These are phyloP conservation scores for Erythrobasidium yunnanense DNA, from an alignment of 768 basidiomycete genomes.

Conservation along the genomic window DNA sequence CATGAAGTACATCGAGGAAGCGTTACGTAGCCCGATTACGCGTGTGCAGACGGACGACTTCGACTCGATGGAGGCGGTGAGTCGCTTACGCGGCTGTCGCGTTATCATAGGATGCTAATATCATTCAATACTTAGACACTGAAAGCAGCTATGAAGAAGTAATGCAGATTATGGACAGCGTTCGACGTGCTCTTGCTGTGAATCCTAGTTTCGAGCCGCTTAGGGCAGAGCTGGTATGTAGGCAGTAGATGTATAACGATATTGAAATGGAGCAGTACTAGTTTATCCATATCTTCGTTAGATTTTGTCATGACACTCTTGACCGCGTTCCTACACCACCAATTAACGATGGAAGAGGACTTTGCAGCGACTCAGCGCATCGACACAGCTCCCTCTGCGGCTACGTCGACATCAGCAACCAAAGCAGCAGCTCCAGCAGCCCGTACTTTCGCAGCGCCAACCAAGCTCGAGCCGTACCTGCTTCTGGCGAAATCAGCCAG, in stretches of 20 bases:
- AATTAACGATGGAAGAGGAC: slow-evolving; percentile 21
- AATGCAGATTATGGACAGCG: too few species aligned
- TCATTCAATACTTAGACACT: slow-evolving; percentile 19
- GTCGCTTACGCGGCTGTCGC: neutral
- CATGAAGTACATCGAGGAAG: slow-evolving; percentile 78
- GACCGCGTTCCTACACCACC: neutral
- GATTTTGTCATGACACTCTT: neutral
- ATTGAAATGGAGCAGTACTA: too few species aligned
- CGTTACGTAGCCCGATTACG: slow-evolving; percentile 64
- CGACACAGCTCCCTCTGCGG: neutral
- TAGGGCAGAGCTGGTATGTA: too few species aligned
- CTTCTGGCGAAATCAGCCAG: slow-evolving; percentile 85
- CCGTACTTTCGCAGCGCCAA: slow-evolving; percentile 27
- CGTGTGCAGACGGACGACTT: slow-evolving; percentile 79
- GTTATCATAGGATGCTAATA: neutral
- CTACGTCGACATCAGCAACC: neutral
- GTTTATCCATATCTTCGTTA: too few species aligned
- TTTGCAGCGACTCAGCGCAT: slow-evolving; percentile 22
- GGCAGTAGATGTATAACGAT: too few species aligned
- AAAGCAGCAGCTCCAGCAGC: neutral
- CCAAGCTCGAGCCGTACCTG: slow-evolving; percentile 55
- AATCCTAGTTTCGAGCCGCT: too few species aligned
- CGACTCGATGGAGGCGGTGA: slow-evolving; percentile 61
- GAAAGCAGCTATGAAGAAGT: slow-evolving; percentile 32
- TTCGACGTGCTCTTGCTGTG: too few species aligned